Evolutionary conservation across 192 early-diverging fungal species (phyloP).

Genomic region (Linnemannia zychae): DNA sequence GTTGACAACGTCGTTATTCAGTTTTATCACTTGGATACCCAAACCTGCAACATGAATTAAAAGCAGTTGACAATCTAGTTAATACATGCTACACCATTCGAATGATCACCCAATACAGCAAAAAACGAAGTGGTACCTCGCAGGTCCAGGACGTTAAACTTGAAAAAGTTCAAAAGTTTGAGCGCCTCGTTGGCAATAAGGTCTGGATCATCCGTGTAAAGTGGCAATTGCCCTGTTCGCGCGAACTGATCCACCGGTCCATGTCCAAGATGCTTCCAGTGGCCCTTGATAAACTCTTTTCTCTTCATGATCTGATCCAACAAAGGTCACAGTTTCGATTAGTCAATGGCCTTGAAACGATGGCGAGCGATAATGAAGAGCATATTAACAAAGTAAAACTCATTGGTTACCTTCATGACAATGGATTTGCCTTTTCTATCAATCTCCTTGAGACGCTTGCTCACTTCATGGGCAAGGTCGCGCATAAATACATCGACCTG

Average conservation of each 20-base stretch:
- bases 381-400: neutral
- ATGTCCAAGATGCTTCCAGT: constrained; percentile 75
- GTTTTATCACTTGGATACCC: constrained; percentile 67
- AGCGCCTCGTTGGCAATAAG: constrained; percentile 53
- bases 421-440: constrained; percentile 70
- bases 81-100: no score
- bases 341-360: neutral
- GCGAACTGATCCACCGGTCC: constrained; percentile 74
- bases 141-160: constrained; percentile 58
- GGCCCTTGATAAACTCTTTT: constrained; percentile 61
- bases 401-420: constrained; percentile 71
- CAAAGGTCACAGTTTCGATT: neutral
- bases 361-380: neutral
- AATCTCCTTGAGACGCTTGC: constrained; percentile 68
- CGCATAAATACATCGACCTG: constrained; percentile 80
- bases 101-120: neutral
- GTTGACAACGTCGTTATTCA: constrained; percentile 49
- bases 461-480: constrained; percentile 76
- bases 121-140: constrained; percentile 38
- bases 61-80: neutral
- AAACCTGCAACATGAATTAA: constrained; percentile 40
- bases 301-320: constrained; percentile 70
- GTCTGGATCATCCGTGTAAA: constrained; percentile 63
- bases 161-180: constrained; percentile 55
- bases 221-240: constrained; percentile 62